These are phyloP conservation scores for Jatropha curcas DNA, from an alignment of 345 rosid genomes.

Conservation along the genomic window DNA sequence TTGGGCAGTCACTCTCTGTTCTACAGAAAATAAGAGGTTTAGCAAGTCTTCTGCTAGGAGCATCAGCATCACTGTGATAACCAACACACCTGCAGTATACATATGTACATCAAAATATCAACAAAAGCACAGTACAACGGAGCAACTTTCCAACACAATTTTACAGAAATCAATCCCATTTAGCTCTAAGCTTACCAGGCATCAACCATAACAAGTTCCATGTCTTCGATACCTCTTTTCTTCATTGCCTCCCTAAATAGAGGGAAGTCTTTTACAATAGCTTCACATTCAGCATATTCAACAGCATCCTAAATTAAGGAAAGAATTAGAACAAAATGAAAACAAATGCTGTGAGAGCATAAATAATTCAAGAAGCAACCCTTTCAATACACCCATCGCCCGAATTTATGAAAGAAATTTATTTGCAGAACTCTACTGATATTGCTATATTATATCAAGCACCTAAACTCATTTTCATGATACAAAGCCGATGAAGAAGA, in stretches of 20 bases:
- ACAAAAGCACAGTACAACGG: not conserved
- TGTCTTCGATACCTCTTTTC: constrained; percentile 88
- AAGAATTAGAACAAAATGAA: constrained; percentile 3
- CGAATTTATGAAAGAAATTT: not conserved
- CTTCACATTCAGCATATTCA: constrained; percentile 94
- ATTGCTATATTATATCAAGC: not conserved
- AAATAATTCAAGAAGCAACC: not conserved
- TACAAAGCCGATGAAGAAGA: not conserved
- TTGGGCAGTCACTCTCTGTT: constrained; percentile 89
- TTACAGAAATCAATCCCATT: not conserved
- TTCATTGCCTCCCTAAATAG: constrained; percentile 85
- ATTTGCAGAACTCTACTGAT: not conserved
- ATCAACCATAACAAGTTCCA: constrained; percentile 95
- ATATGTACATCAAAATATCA: constrained; percentile 10
- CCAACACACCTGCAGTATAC: constrained; percentile 72
- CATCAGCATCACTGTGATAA: constrained; percentile 74
- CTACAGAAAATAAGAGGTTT: constrained; percentile 91
- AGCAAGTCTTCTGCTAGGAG: constrained; percentile 82
- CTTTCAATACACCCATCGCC: not conserved
- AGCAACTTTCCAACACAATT: constrained; percentile 9
- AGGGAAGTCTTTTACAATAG: constrained; percentile 74
- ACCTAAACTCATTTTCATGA: not conserved
- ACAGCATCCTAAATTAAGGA: constrained; percentile 57
- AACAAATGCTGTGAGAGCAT: not conserved
- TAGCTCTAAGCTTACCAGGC: constrained; percentile 57